phyloP scores from a whole-genome alignment of 148 eudicot genomes.

The Arbutus unedo region DNA sequence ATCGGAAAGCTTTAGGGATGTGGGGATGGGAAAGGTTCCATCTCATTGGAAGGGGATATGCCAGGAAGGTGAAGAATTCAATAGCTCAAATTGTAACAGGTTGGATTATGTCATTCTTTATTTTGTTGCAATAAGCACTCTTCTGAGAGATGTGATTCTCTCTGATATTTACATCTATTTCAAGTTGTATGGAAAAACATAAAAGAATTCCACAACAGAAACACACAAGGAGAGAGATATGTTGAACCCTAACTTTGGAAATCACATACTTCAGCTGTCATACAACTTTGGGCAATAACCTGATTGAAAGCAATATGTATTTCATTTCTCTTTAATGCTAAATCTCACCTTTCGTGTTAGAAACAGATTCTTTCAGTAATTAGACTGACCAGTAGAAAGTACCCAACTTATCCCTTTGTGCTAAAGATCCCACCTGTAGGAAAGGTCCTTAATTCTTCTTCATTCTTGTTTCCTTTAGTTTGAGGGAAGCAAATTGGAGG shows the following conservation, averaged over 20 bases:
- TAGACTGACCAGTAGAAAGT: not conserved
- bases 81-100: slow-evolving; percentile 41
- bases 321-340: too few relatives aligned
- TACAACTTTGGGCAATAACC: not conserved
- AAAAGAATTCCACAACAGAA: not conserved
- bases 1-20: slow-evolving; percentile 45
- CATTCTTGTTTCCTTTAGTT: not conserved
- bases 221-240: not conserved
- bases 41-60: slow-evolving; percentile 49
- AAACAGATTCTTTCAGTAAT: not conserved
- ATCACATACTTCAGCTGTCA: not conserved
- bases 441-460: not conserved
- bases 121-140: not conserved
- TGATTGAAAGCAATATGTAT: too few relatives aligned
- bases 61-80: slow-evolving; percentile 47
- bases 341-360: not conserved
- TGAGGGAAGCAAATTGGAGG: not conserved
- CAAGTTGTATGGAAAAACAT: not conserved
- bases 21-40: slow-evolving; percentile 36
- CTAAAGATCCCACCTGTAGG: not conserved
- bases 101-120: slow-evolving; percentile 15
- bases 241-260: not conserved
- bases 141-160: not conserved
- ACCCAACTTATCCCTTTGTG: not conserved
- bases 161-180: not conserved